A percentile compares a stretch with the other conserved stretches of the same genome.
phyloP scores from a whole-genome alignment of 306 rosid species.

The Pyrus bretschneideri region DNA sequence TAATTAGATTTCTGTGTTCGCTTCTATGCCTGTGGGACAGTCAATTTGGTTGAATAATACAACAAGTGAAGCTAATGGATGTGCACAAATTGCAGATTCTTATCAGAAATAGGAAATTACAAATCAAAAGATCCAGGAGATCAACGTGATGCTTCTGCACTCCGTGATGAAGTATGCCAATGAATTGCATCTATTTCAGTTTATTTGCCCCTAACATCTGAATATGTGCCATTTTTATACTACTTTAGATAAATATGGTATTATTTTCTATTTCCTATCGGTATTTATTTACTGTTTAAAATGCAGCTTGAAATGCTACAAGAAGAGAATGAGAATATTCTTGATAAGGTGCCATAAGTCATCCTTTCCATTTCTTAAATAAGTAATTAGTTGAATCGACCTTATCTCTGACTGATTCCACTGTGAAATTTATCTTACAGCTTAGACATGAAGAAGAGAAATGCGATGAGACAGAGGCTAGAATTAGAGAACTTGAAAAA shows the following conservation, averaged over 20 bases:
- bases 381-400: slow-evolving; percentile 6
- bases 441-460: slow-evolving; percentile 82
- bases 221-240: background rate
- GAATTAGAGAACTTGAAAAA: slow-evolving; percentile 87
- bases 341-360: slow-evolving; percentile 53
- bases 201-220: background rate
- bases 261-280: background rate
- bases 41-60: background rate
- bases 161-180: slow-evolving; percentile 72
- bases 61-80: background rate
- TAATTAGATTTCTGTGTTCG: background rate
- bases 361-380: slow-evolving; percentile 3
- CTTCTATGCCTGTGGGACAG: background rate
- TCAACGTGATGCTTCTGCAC: slow-evolving; percentile 59
- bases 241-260: background rate
- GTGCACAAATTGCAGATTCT: slow-evolving; percentile 49
- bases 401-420: slow-evolving; percentile 16
- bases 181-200: background rate
- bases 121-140: slow-evolving; percentile 59
- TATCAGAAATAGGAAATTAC: slow-evolving; percentile 39
- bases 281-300: slow-evolving; percentile 5
- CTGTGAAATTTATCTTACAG: slow-evolving; percentile 40
- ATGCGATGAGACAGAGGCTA: slow-evolving; percentile 72
- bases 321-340: slow-evolving; percentile 71
- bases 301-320: slow-evolving; percentile 81